Percentiles rank a stretch among this genome's conserved stretches.
Conservation (phyloP, 179 eudicot species). For the Camellia oleifera region DNA sequence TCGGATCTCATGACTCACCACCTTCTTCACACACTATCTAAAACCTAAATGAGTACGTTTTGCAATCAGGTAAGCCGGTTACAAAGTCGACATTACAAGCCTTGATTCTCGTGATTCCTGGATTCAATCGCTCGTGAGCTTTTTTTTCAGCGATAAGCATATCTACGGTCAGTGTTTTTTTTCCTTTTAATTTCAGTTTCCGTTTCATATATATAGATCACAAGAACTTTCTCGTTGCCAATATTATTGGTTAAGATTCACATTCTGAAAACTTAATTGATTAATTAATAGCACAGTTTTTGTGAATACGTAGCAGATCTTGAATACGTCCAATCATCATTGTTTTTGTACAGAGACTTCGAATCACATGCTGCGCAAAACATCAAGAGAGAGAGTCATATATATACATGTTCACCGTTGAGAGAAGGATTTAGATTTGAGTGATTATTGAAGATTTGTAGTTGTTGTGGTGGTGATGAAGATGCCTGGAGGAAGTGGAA, state of each 20-base stretch:
- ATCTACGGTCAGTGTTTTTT: background rate
- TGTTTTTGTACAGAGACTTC: background rate
- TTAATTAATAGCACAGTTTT: background rate
- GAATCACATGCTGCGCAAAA: background rate
- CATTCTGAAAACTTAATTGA: background rate
- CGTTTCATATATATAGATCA: background rate
- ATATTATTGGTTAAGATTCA: background rate
- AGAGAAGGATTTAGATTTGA: background rate
- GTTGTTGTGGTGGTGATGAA: background rate
- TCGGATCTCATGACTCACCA: background rate
- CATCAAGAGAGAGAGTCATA: background rate
- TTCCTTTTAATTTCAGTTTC: background rate
- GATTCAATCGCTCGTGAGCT: background rate
- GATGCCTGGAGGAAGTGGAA: slow-evolving; percentile 9
- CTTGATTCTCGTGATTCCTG: background rate
- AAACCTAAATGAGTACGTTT: background rate
- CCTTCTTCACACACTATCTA: background rate
- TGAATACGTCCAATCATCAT: background rate
- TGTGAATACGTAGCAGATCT: background rate
- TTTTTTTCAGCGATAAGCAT: background rate
- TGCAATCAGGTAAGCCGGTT: background rate
- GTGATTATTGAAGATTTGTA: background rate
- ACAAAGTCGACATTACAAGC: background rate
- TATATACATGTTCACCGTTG: background rate
- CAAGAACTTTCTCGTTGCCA: background rate